Conservation (phyloP, 352 stramenopile genomes). For the Pythium apleroticum region DNA sequence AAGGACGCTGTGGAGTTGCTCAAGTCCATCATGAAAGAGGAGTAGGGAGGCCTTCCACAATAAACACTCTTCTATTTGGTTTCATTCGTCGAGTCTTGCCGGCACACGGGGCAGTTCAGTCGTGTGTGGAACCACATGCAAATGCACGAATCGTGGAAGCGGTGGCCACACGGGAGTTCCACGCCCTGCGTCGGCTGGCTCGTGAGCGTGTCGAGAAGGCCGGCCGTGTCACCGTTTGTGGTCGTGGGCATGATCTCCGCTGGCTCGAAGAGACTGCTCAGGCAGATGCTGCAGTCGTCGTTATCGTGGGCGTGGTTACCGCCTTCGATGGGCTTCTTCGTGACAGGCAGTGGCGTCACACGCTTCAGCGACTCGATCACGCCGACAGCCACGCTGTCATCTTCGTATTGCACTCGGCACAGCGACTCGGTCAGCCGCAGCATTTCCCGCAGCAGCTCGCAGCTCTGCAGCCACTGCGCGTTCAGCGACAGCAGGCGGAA, state of each 20-base stretch:
- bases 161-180: slow-evolving; percentile 57
- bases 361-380: slow-evolving; percentile 48
- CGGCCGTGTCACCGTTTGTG: neutral
- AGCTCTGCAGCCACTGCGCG: slow-evolving; percentile 51
- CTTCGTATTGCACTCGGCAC: slow-evolving; percentile 49
- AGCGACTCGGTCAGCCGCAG: slow-evolving; percentile 46
- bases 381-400: slow-evolving; percentile 41
- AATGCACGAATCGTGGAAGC: slow-evolving; percentile 78
- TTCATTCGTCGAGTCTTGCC: slow-evolving; percentile 9
- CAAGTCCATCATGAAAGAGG: slow-evolving; percentile 13
- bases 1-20: slow-evolving; percentile 46
- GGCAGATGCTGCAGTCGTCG: slow-evolving; percentile 59
- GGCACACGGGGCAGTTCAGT: slow-evolving; percentile 65
- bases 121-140: slow-evolving; percentile 64
- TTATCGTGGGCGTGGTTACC: slow-evolving; percentile 3
- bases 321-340: neutral
- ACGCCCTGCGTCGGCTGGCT: slow-evolving; percentile 25
- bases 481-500: slow-evolving; percentile 38
- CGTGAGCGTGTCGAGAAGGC: neutral
- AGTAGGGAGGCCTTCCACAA: neutral
- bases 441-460: slow-evolving; percentile 48
- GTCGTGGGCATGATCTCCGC: slow-evolving; percentile 1
- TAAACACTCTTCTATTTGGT: slow-evolving; percentile 4
- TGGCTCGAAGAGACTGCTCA: slow-evolving; percentile 30
- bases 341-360: slow-evolving; percentile 21